These are phyloP conservation scores for Cubamyces sp. DNA, from an alignment of 768 basidiomycete genomes.

Conservation along the genomic window DNA sequence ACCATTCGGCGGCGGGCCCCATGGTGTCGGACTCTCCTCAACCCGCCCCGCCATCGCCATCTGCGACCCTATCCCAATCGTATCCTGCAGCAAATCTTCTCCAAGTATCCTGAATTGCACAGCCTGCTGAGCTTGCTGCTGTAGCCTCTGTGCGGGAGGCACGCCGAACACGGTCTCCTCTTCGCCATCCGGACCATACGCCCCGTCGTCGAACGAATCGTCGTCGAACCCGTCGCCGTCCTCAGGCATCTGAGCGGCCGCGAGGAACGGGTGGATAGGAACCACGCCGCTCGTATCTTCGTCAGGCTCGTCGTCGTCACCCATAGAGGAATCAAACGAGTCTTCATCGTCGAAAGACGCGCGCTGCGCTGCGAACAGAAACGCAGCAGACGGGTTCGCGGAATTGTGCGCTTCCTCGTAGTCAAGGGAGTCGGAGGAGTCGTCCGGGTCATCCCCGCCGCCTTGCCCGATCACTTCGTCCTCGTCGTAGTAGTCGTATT, in stretches of 20 bases:
- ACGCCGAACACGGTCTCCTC: slow-evolving; percentile 79
- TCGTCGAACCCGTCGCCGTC: slow-evolving; percentile 48
- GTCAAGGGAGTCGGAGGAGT: slow-evolving; percentile 59
- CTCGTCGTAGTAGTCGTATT: slow-evolving; percentile 33
- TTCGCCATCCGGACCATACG: slow-evolving; percentile 38
- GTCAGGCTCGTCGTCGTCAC: slow-evolving; percentile 47
- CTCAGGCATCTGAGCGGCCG: slow-evolving; percentile 44
- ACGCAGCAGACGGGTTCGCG: slow-evolving; percentile 70
- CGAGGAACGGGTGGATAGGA: slow-evolving; percentile 66
- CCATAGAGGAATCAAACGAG: slow-evolving; percentile 57
- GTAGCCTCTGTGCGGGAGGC: slow-evolving; percentile 45
- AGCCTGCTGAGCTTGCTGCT: slow-evolving; percentile 23
- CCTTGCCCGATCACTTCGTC: slow-evolving; percentile 29
- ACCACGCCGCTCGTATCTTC: slow-evolving; percentile 35
- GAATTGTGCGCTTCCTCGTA: slow-evolving; percentile 57
- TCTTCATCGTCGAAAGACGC: slow-evolving; percentile 41
- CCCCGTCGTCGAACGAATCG: slow-evolving; percentile 53
- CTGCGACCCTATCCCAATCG: slow-evolving; percentile 60
- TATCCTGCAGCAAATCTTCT: slow-evolving; percentile 64
- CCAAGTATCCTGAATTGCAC: slow-evolving; percentile 60
- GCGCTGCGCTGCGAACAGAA: slow-evolving; percentile 61
- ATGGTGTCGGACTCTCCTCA: slow-evolving; percentile 71
- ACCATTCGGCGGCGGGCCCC: slow-evolving; percentile 1
- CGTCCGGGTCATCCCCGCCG: slow-evolving; percentile 45
- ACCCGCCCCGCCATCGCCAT: slow-evolving; percentile 51